phyloP scores from a whole-genome alignment of 257 asterid genomes.

The Solanum commersonii region DNA sequence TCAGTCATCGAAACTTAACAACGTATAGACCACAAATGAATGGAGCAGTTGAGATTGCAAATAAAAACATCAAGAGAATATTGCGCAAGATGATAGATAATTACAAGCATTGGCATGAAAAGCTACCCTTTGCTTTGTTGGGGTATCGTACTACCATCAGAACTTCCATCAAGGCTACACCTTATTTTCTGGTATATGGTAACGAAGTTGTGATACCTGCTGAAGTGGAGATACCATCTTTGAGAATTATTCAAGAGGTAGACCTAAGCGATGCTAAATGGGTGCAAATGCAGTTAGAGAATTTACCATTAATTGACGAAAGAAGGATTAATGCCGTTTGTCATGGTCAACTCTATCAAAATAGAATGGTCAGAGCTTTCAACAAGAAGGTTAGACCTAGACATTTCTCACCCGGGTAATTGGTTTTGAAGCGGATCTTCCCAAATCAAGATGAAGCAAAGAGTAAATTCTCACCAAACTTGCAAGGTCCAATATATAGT shows the following conservation, averaged over 20 bases:
- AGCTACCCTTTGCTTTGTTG: too few species aligned
- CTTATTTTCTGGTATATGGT: neutral
- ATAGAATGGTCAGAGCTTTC: too few species aligned
- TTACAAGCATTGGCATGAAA: neutral
- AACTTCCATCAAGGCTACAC: neutral
- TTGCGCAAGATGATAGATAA: neutral
- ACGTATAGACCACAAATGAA: too few species aligned
- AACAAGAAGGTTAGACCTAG: neutral
- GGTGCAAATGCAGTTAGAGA: fast-evolving
- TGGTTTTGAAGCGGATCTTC: neutral
- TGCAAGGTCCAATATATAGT: neutral
- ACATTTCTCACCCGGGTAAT: too few species aligned
- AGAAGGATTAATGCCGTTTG: too few species aligned
- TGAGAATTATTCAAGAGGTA: neutral
- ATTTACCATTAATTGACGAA: too few species aligned
- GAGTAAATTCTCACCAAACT: too few species aligned
- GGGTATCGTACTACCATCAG: neutral
- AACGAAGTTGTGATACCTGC: neutral
- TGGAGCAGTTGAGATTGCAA: too few species aligned
- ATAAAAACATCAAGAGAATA: too few species aligned
- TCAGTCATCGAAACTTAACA: too few species aligned
- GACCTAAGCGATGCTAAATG: neutral
- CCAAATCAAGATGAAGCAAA: neutral
- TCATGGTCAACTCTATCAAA: neutral
- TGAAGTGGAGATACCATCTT: neutral